Conservation (phyloP, 73 alveolate genomes). For the Paraurostyla sp. region DNA sequence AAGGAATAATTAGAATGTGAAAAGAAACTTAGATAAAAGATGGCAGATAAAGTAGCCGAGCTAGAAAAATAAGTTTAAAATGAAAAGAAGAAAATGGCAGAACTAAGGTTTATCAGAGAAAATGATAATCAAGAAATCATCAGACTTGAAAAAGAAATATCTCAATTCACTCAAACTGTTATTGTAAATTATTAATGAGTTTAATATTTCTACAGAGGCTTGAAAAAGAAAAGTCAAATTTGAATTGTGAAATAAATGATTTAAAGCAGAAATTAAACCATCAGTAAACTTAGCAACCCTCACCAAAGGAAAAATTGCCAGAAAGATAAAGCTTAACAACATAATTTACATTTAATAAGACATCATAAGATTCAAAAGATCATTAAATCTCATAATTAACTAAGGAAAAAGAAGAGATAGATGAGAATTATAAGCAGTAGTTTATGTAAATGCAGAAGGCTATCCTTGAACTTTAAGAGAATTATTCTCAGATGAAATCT, state of each 20-base stretch:
- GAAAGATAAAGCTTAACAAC: background rate
- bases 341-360: background rate
- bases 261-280: background rate
- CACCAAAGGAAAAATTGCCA: background rate
- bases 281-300: background rate
- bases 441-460: background rate
- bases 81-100: background rate
- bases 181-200: background rate
- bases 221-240: slow-evolving; percentile 3
- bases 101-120: slow-evolving; percentile 18
- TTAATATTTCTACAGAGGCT: background rate
- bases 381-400: background rate
- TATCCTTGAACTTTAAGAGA: slow-evolving; percentile 3
- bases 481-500: background rate
- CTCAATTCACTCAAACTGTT: background rate
- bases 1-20: slow-evolving; percentile 27
- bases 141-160: slow-evolving; percentile 9
- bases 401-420: background rate
- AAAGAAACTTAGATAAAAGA: slow-evolving; percentile 2
- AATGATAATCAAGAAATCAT: slow-evolving; percentile 34
- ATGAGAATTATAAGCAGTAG: background rate
- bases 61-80: background rate
- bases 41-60: slow-evolving; percentile 17
- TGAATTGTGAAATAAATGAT: background rate
- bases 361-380: background rate